Conservation (phyloP, 306 rosid species). For the Sicyos edulis region DNA sequence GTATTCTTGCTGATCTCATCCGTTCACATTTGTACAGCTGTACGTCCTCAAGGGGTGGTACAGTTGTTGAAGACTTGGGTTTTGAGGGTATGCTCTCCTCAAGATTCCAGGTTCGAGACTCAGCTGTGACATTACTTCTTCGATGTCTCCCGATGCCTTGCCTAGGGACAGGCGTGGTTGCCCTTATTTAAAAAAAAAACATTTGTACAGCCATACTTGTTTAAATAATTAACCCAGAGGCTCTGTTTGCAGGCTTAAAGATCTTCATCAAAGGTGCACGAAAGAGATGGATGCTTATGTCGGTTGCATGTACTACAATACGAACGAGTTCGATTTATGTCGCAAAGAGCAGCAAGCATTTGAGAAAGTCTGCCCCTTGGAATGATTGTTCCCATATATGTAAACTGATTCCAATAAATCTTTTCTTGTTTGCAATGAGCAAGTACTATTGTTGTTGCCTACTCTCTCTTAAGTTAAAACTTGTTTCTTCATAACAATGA, state of each 20-base stretch:
- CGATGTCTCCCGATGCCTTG: too few relatives aligned
- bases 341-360: conserved; percentile 90
- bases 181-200: too few relatives aligned
- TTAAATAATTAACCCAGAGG: conserved; percentile 6
- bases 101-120: too few relatives aligned
- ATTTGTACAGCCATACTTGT: not conserved
- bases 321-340: conserved; percentile 89
- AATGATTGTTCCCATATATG: conserved; percentile 34
- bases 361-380: conserved; percentile 75
- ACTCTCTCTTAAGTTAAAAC: not conserved
- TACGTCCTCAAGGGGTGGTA: too few relatives aligned
- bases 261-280: conserved; percentile 83
- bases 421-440: conserved; percentile 41
- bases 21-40: not conserved
- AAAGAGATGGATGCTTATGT: conserved; percentile 85
- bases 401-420: conserved; percentile 37
- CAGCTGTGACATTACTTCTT: too few relatives aligned
- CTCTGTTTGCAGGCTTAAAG: conserved; percentile 64
- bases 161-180: too few relatives aligned
- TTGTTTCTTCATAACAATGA: conserved; percentile 16
- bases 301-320: conserved; percentile 92
- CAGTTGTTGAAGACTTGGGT: too few relatives aligned
- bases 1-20: not conserved
- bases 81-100: too few relatives aligned
- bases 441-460: conserved; percentile 18